These are phyloP conservation scores for Funneliformis mosseae DNA, from an alignment of 192 early-diverging fungal species.

Conservation along the genomic window DNA sequence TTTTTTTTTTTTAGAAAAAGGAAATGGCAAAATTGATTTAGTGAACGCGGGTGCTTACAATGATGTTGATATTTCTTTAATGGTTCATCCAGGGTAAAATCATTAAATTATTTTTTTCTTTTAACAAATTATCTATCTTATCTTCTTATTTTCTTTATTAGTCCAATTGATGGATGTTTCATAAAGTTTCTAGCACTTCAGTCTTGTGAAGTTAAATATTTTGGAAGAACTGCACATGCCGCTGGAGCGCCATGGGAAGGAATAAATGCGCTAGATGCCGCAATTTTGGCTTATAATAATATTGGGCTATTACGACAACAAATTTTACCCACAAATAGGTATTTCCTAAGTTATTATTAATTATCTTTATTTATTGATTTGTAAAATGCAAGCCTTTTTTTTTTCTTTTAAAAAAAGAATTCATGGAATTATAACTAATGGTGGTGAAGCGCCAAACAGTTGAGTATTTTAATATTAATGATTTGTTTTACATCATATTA, in stretches of 20 bases:
- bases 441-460: slow-evolving; percentile 62
- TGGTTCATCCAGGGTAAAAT: slow-evolving; percentile 73
- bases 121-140: background rate
- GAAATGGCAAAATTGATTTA: slow-evolving; percentile 75
- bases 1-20: slow-evolving; percentile 45
- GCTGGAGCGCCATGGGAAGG: slow-evolving; percentile 51
- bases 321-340: slow-evolving; percentile 62
- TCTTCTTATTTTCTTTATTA: slow-evolving; percentile 20
- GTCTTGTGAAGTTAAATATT: slow-evolving; percentile 60
- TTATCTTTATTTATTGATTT: background rate
- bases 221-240: slow-evolving; percentile 74
- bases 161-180: slow-evolving; percentile 53
- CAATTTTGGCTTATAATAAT: slow-evolving; percentile 62
- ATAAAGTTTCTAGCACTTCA: slow-evolving; percentile 44
- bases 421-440: slow-evolving; percentile 76
- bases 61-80: slow-evolving; percentile 71
- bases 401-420: slow-evolving; percentile 38
- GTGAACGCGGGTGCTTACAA: slow-evolving; percentile 71
- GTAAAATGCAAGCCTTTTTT: background rate
- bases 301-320: slow-evolving; percentile 76
- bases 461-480: background rate
- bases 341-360: background rate
- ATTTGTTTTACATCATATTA: background rate
- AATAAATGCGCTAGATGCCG: slow-evolving; percentile 80
- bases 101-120: background rate